phyloP scores from a whole-genome alignment of 129 eudicot genomes.

The Erigeron canadensis region DNA sequence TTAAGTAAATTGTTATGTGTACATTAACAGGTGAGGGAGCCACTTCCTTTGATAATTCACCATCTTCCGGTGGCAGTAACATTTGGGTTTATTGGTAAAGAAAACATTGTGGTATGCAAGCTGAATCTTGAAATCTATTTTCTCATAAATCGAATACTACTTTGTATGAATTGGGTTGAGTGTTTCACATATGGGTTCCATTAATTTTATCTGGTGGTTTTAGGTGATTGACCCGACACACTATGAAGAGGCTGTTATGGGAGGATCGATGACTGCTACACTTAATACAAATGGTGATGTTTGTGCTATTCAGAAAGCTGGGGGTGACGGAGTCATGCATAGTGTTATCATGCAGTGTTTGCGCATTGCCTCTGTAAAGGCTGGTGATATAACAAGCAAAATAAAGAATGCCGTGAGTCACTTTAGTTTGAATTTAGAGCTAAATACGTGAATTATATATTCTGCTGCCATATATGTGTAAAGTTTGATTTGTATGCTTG shows the following conservation, averaged over 20 bases:
- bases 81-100: slow-evolving; percentile 72
- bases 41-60: slow-evolving; percentile 80
- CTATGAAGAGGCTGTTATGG: slow-evolving; percentile 86
- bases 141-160: neutral
- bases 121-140: neutral
- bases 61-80: slow-evolving; percentile 93
- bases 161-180: neutral
- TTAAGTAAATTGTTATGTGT: slow-evolving; percentile 1
- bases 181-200: neutral
- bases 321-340: slow-evolving; percentile 82
- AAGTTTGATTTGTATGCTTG: neutral
- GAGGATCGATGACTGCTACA: slow-evolving; percentile 86
- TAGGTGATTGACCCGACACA: slow-evolving; percentile 92
- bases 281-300: slow-evolving; percentile 86
- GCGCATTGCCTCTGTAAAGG: slow-evolving; percentile 85
- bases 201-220: slow-evolving; percentile 17
- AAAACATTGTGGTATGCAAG: slow-evolving; percentile 63
- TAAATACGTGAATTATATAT: neutral
- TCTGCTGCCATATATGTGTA: slow-evolving; percentile 8
- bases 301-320: slow-evolving; percentile 97
- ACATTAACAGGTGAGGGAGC: slow-evolving; percentile 65
- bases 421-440: neutral
- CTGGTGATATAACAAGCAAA: slow-evolving; percentile 73
- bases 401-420: slow-evolving; percentile 75
- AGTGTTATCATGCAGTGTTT: slow-evolving; percentile 90